A percentile compares a stretch with the other conserved stretches of the same genome.
These are phyloP conservation scores for Persicaria tinctoria DNA, from an alignment of 148 eudicot genomes.

Conservation along the genomic window DNA sequence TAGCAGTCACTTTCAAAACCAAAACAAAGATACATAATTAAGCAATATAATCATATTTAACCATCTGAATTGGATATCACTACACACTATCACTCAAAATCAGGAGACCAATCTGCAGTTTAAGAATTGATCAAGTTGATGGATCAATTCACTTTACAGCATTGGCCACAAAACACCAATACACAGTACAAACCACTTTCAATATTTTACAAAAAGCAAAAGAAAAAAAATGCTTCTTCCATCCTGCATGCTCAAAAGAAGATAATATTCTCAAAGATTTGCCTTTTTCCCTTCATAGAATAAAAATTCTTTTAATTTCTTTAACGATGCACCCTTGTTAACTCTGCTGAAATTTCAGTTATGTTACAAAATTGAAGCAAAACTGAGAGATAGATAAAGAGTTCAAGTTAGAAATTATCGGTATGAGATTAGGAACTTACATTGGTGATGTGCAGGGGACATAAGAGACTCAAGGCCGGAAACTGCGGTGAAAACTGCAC, in stretches of 20 bases:
- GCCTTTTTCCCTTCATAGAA: neutral
- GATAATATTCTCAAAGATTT: constrained; percentile 6
- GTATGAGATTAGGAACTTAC: constrained; percentile 34
- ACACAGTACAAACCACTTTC: neutral
- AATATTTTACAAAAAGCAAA: constrained; percentile 2
- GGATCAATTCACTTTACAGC: constrained; percentile 7
- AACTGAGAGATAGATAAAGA: neutral
- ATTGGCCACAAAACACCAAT: neutral
- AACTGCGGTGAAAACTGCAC: constrained; percentile 81
- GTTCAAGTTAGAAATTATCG: neutral
- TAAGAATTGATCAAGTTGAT: neutral
- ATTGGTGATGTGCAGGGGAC: constrained; percentile 71
- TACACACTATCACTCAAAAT: neutral
- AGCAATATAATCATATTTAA: neutral
- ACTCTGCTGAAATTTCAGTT: neutral
- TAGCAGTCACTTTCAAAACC: constrained; percentile 9
- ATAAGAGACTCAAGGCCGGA: constrained; percentile 85
- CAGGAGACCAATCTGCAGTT: neutral
- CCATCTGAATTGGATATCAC: neutral
- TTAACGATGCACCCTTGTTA: neutral
- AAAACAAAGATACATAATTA: neutral
- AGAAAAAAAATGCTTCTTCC: neutral
- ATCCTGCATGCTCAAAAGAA: constrained; percentile 6
- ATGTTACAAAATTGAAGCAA: neutral
- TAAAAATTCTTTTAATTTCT: neutral